Evolutionary conservation across 805 yeast genomes (phyloP).

Genomic region (Yarrowia bubula): DNA sequence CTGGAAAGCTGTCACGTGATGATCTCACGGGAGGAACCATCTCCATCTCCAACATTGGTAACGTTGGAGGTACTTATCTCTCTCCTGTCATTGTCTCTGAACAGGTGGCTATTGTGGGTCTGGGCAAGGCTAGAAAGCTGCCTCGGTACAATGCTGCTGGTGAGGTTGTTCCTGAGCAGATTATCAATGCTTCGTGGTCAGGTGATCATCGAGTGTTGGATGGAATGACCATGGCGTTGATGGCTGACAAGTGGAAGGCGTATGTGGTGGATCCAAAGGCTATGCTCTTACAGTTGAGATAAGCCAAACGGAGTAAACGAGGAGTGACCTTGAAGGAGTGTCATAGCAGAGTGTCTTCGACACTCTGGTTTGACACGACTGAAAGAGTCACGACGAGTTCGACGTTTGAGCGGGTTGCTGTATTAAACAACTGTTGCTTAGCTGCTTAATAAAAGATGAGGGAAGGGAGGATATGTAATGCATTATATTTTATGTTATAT

Average conservation of each 20-base stretch:
- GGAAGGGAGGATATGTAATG: no score
- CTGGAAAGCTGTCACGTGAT: constrained; percentile 35
- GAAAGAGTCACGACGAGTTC: no score
- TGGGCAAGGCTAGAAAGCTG: constrained; percentile 36
- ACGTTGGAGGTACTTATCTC: constrained; percentile 40
- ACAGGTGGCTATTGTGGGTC: constrained; percentile 40
- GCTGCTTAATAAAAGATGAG: no score
- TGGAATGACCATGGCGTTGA: constrained; percentile 40
- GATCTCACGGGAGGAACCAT: constrained; percentile 40
- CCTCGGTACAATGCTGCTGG: constrained; percentile 35
- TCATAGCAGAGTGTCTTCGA: no score
- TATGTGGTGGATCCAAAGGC: constrained; percentile 34
- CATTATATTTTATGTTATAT: no score
- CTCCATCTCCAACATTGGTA: constrained; percentile 40
- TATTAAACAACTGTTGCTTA: no score
- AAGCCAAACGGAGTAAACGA: neutral
- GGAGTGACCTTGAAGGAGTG: no score
- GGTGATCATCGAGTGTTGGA: constrained; percentile 41
- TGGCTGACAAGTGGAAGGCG: constrained; percentile 36
- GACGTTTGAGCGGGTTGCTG: no score
- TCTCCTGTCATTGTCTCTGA: constrained; percentile 39
- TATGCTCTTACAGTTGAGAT: constrained; percentile 31
- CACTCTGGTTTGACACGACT: no score
- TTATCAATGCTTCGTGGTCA: constrained; percentile 39
- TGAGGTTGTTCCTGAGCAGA: constrained; percentile 34